Base-by-base conservation (phyloP, 768 basidiomycete species). In the Candolleomyces aberdarensis region DNA sequence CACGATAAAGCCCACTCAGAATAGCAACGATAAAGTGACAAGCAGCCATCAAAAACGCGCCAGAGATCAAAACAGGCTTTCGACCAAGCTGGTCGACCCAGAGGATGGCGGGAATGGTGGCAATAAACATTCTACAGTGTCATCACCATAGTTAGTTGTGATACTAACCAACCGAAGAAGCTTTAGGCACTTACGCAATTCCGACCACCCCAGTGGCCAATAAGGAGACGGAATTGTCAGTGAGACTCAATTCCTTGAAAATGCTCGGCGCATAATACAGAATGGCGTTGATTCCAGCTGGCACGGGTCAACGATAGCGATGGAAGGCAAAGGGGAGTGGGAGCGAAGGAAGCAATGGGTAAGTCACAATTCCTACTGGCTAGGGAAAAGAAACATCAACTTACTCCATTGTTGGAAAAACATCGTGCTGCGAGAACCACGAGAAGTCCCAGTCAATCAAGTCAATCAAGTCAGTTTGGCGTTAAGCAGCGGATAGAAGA, bases 351-450 rank as follows among this genome's bases (percentile, higher is more conserved):
- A 14, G 56, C 19, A 14, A 14, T 19, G 14, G 15, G 22, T 20
- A 19, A 17, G 17, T 36, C 7, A 3, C 8, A 17, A 14, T n/a
- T 39, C 32, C 10, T 17, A 39, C 14, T 20, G 15, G 15, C 20
- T 54, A 5, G 29, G 14, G 22, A 31, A 29, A 46, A 50, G 14
- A 43, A 29, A 17, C 55, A 13, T 41, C 3, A 5, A 69, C 73
- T 60, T 60, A 70, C 88, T 90, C 88, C 89, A 91, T 72, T 91
- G 89, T 69, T 91, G 90, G 78, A 89, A 91, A 76, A 86, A 88
- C 89, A 87, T 93, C 46, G 77, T 85, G 62, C 83, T 83, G 56
- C 5, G 51, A 22, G 49, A 17, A 14, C 2, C 49, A 67, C 50
- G 11, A 17, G 40, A 58, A 17, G 15, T 40, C 31, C 15, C 49